phyloP scores from a whole-genome alignment of 495 filamentous ascomycete species.

The Lasiosphaeria miniovina region DNA sequence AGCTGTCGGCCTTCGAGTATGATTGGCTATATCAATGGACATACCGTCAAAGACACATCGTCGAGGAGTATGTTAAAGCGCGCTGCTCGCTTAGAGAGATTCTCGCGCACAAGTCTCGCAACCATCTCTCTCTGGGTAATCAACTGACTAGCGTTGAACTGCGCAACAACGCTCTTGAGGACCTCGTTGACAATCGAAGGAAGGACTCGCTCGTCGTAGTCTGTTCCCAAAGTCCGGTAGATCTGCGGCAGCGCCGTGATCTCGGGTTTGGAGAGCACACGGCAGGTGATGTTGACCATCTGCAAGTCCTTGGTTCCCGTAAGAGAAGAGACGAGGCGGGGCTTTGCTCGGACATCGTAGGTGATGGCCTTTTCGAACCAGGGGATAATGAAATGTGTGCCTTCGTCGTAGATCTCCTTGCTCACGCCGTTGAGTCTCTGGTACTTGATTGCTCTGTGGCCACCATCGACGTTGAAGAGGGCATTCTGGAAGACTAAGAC shows the following conservation, averaged over 20 bases:
- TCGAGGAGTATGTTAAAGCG: conserved; percentile 96
- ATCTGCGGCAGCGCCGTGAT: conserved; percentile 90
- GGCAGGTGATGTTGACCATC: conserved; percentile 99
- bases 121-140: conserved; percentile 99
- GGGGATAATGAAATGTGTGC: conserved; percentile 88
- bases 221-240: conserved; percentile 89
- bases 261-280: conserved; percentile 91
- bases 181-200: conserved; percentile 99
- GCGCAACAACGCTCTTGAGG: conserved; percentile 95
- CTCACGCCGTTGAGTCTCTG: conserved; percentile 87
- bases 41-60: conserved; percentile 94
- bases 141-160: conserved; percentile 97
- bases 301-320: conserved; percentile 98
- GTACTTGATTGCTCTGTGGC: conserved; percentile 98
- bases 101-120: conserved; percentile 84
- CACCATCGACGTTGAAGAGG: conserved; percentile 99
- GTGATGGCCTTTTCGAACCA: conserved; percentile 97
- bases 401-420: conserved; percentile 96
- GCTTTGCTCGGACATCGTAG: conserved; percentile 97
- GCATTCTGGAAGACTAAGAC: conserved; percentile 71
- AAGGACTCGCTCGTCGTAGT: conserved; percentile 95
- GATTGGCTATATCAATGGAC: conserved; percentile 20
- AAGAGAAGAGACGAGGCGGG: conserved; percentile 92
- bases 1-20: conserved; percentile 10
- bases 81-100: conserved; percentile 83